phyloP scores from a whole-genome alignment of 352 stramenopile genomes.

The Pythium grandisporangium region DNA sequence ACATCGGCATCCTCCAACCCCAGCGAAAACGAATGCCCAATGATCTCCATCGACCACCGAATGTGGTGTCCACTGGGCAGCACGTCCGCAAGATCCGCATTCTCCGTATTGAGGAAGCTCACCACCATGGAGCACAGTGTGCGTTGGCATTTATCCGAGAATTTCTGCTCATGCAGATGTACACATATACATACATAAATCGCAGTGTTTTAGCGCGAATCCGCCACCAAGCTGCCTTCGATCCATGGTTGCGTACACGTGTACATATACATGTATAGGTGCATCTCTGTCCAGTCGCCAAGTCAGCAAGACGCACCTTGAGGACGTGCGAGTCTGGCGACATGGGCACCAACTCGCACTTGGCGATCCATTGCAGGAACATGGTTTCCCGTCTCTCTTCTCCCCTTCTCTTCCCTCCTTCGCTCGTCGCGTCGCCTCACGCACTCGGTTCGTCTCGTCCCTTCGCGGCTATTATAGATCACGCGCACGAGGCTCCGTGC shows the following conservation, averaged over 20 bases:
- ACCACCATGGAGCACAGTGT: conserved; percentile 81
- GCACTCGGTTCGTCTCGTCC: too few species aligned
- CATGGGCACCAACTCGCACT: conserved; percentile 75
- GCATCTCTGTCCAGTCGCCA: background rate
- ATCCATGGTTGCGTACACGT: too few species aligned
- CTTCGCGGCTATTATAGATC: too few species aligned
- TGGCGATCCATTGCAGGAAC: conserved; percentile 84
- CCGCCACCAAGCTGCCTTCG: too few species aligned
- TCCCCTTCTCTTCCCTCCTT: too few species aligned
- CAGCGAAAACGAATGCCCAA: conserved; percentile 80
- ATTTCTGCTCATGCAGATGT: conserved; percentile 36
- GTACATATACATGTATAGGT: background rate
- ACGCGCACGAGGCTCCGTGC: too few species aligned
- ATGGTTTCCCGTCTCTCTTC: conserved; percentile 15
- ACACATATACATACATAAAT: too few species aligned
- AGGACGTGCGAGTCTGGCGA: conserved; percentile 69
- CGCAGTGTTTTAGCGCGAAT: too few species aligned
- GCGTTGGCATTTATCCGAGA: conserved; percentile 82
- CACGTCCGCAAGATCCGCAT: conserved; percentile 33
- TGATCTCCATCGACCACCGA: conserved; percentile 79
- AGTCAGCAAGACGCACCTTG: conserved; percentile 27
- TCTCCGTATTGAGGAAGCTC: conserved; percentile 45
- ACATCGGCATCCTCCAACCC: conserved; percentile 79
- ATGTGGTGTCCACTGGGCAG: conserved; percentile 71
- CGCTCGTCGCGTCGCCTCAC: too few species aligned